Evolutionary conservation across 1,284 basidiomycete genomes (phyloP).

Genomic region (Wallemia ichthyophaga): DNA sequence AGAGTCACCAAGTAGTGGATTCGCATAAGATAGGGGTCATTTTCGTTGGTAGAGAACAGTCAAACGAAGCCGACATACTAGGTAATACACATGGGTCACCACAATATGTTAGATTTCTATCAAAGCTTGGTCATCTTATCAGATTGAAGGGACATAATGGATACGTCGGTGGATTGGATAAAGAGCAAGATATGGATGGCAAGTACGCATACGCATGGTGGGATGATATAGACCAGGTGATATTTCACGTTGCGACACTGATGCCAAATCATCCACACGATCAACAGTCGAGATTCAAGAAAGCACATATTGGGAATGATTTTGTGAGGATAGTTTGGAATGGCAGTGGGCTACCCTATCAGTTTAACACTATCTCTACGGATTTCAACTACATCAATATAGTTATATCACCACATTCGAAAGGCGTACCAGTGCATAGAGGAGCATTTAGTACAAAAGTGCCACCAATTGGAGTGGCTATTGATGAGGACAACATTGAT

Average conservation of each 20-base stretch:
- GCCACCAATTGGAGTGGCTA: constrained; percentile 35
- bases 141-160: constrained; percentile 78
- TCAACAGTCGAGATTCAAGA: constrained; percentile 46
- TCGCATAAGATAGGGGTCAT: constrained; percentile 89
- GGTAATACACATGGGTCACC: constrained; percentile 75
- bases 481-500: constrained; percentile 39
- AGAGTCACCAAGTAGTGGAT: constrained; percentile 78
- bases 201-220: constrained; percentile 88
- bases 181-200: constrained; percentile 54
- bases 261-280: constrained; percentile 60
- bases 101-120: constrained; percentile 72
- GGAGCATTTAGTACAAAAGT: neutral
- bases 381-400: constrained; percentile 97
- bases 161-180: constrained; percentile 75
- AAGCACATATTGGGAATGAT: constrained; percentile 80
- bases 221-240: constrained; percentile 83
- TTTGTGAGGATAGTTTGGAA: constrained; percentile 91
- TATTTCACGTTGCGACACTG: constrained; percentile 87
- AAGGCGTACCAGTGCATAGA: constrained; percentile 19
- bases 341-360: constrained; percentile 59
- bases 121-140: constrained; percentile 63
- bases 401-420: constrained; percentile 74
- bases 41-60: constrained; percentile 81
- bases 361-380: constrained; percentile 66
- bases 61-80: constrained; percentile 55